Evolutionary conservation across 2,329 filamentous ascomycete genomes (phyloP).

Genomic region (Cercospora beticola): DNA sequence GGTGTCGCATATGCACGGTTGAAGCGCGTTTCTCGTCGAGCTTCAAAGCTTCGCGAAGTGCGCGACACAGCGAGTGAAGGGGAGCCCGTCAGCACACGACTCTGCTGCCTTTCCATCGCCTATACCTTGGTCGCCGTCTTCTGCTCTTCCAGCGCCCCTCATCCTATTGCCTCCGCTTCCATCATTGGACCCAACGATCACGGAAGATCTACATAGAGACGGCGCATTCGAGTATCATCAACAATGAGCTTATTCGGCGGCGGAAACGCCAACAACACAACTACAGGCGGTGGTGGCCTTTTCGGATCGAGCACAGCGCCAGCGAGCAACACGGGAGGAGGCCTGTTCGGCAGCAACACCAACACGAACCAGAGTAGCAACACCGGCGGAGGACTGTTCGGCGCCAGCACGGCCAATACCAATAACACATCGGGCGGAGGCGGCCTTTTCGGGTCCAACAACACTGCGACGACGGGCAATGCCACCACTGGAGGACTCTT

Average conservation of each 20-base stretch:
- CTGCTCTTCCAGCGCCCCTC: not conserved
- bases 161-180: not conserved
- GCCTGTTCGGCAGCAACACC: slow-evolving; percentile 19
- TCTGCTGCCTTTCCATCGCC: not conserved
- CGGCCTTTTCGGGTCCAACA: slow-evolving; percentile 12
- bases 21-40: slow-evolving; percentile 2
- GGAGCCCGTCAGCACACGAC: not conserved
- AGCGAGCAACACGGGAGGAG: slow-evolving; percentile 13
- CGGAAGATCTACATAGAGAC: slow-evolving; percentile 5
- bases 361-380: slow-evolving; percentile 14
- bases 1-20: not conserved
- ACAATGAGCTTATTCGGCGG: slow-evolving; percentile 31
- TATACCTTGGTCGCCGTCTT: not conserved
- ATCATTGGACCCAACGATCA: not conserved
- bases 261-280: slow-evolving; percentile 2
- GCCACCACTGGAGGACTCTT: slow-evolving; percentile 7
- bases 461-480: slow-evolving; percentile 3
- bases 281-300: slow-evolving; percentile 7
- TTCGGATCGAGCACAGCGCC: slow-evolving; percentile 13
- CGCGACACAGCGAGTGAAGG: slow-evolving; percentile 4
- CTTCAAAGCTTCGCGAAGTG: slow-evolving; percentile 4
- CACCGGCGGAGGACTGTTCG: slow-evolving; percentile 37
- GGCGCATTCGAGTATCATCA: slow-evolving; percentile 9
- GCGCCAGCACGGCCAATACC: slow-evolving; percentile 19
- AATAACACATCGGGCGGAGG: slow-evolving; percentile 7